These are phyloP conservation scores for Brasilioporus rufonigricans DNA, from an alignment of 768 basidiomycete genomes.

Conservation along the genomic window DNA sequence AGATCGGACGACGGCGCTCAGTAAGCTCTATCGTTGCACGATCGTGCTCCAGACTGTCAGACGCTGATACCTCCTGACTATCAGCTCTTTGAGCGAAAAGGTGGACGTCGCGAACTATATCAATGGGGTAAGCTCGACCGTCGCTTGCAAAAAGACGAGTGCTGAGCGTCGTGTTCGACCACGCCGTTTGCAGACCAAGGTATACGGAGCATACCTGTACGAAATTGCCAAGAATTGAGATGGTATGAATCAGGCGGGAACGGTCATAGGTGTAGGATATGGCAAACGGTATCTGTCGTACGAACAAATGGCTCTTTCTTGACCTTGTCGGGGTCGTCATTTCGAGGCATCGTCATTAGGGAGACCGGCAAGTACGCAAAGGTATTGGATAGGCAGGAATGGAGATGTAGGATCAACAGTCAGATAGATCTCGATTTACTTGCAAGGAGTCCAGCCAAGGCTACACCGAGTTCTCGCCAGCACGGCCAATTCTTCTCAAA, in stretches of 20 bases:
- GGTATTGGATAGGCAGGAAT: background rate
- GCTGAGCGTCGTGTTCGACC: too few species aligned
- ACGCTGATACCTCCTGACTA: background rate
- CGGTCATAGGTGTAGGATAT: background rate
- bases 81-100: background rate
- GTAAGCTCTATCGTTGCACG: conserved; percentile 38
- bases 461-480: background rate
- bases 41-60: background rate
- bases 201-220: background rate
- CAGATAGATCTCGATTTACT: background rate
- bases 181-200: background rate
- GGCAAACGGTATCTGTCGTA: too few species aligned
- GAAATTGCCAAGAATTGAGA: background rate
- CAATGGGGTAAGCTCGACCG: background rate
- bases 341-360: too few species aligned
- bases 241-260: too few species aligned
- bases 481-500: conserved; percentile 28
- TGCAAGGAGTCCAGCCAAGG: too few species aligned
- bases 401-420: background rate
- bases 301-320: too few species aligned
- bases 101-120: background rate
- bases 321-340: too few species aligned
- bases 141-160: background rate
- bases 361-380: too few species aligned
- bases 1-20: conserved; percentile 91